A percentile compares a stretch with the other conserved stretches of the same genome.
phyloP scores from a whole-genome alignment of 306 rosid genomes.

The Corylus americana region DNA sequence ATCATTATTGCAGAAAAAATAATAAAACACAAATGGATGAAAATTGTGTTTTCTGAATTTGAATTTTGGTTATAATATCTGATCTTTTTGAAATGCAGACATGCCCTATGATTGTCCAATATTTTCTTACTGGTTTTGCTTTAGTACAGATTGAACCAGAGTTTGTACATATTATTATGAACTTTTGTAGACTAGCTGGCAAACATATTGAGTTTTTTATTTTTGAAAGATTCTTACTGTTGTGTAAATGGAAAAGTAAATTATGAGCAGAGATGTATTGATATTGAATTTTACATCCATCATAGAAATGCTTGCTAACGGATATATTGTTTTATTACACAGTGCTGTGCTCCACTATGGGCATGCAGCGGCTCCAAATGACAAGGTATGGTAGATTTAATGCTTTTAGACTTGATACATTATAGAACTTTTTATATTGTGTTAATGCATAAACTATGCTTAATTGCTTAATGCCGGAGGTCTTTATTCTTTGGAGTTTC shows the following conservation, averaged over 20 bases:
- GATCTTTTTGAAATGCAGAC: not conserved
- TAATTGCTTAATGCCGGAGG: not conserved
- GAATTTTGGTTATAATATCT: not conserved
- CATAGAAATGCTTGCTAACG: slow-evolving; percentile 24
- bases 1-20: not conserved
- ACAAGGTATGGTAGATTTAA: slow-evolving; percentile 49
- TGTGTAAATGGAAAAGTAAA: not conserved
- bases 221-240: not conserved
- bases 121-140: not conserved
- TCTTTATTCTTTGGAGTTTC: not conserved
- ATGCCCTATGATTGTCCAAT: not conserved
- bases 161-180: not conserved
- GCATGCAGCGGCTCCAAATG: slow-evolving; percentile 96
- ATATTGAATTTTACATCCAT: not conserved
- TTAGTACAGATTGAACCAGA: not conserved
- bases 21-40: not conserved
- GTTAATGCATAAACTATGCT: not conserved
- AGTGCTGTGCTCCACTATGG: slow-evolving; percentile 94
- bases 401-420: slow-evolving; percentile 4
- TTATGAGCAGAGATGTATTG: not conserved
- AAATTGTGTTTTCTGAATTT: not conserved
- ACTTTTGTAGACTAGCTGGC: not conserved
- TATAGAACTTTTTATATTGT: not conserved
- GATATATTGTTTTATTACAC: slow-evolving; percentile 35
- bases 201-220: not conserved